A percentile compares a stretch with the other conserved stretches of the same genome.
Conservation (phyloP, 2,329 filamentous ascomycete genomes). For the Gremmenia infestans region DNA sequence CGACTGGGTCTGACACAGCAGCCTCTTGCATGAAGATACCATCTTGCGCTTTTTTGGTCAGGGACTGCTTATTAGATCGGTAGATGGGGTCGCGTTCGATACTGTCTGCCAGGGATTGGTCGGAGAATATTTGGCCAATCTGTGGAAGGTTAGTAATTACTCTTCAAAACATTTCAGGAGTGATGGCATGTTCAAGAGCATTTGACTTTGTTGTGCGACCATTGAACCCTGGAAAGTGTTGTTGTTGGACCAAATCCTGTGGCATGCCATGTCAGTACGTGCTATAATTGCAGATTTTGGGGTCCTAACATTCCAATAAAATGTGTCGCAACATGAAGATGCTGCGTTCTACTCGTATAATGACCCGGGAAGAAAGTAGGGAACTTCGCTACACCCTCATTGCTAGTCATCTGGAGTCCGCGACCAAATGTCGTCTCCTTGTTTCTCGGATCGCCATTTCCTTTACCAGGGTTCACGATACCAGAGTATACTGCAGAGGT, state of each 20-base stretch:
- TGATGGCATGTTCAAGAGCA: too few relatives aligned
- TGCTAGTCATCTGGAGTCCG: constrained; percentile 36
- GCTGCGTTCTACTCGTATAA: constrained; percentile 39
- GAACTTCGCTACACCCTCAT: constrained; percentile 38
- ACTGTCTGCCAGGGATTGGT: constrained; percentile 49
- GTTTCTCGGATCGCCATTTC: not conserved
- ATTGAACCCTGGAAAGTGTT: constrained; percentile 45
- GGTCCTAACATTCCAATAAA: constrained; percentile 28
- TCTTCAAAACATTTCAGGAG: not conserved
- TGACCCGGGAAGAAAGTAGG: constrained; percentile 39
- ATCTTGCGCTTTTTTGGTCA: constrained; percentile 46
- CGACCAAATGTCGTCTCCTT: constrained; percentile 32
- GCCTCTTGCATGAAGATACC: constrained; percentile 41
- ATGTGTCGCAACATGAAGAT: constrained; percentile 46
- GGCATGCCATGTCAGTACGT: not conserved
- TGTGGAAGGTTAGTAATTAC: not conserved
- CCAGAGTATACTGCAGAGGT: constrained; percentile 32
- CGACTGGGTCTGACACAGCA: constrained; percentile 43
- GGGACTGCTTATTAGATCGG: constrained; percentile 38
- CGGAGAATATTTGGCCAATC: constrained; percentile 59
- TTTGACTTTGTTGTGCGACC: constrained; percentile 46
- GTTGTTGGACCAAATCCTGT: constrained; percentile 24
- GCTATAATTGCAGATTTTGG: not conserved
- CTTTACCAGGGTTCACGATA: constrained; percentile 15
- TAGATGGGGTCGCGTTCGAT: constrained; percentile 47